Percentiles rank a stretch among this genome's conserved stretches.
phyloP scores from a whole-genome alignment of 2,329 filamentous ascomycete species.

The Lasiodiplodia citricola region DNA sequence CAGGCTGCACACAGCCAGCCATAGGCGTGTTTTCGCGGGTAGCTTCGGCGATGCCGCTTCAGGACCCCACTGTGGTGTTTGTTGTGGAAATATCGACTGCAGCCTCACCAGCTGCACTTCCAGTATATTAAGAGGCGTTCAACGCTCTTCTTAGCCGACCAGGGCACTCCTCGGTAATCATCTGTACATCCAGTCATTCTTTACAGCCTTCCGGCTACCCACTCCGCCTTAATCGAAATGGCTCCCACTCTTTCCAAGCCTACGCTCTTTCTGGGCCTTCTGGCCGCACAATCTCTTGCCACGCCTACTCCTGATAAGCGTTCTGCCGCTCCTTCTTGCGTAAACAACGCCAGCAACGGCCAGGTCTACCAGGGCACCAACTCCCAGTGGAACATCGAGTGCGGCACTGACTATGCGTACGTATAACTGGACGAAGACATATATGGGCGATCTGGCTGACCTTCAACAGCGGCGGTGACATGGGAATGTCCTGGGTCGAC shows the following conservation, averaged over 20 bases:
- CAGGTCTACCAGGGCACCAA: neutral
- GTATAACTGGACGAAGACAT: neutral
- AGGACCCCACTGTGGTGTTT: neutral
- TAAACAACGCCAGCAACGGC: conserved; percentile 3
- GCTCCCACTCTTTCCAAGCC: conserved; percentile 7
- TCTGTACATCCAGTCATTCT: neutral
- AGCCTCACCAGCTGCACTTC: neutral
- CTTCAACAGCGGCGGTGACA: conserved; percentile 21
- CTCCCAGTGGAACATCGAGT: conserved; percentile 7
- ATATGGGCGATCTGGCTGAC: neutral
- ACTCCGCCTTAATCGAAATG: neutral
- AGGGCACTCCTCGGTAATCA: neutral
- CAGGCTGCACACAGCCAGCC: neutral
- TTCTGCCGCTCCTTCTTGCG: neutral
- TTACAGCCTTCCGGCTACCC: neutral
- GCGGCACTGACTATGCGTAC: conserved; percentile 8
- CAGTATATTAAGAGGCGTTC: neutral
- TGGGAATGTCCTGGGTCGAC: conserved; percentile 16
- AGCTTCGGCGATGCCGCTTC: neutral
- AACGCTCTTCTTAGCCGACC: neutral
- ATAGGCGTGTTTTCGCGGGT: neutral
- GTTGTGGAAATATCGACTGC: neutral
- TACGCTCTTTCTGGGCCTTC: conserved; percentile 8
- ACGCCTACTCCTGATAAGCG: neutral
- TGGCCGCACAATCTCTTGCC: conserved; percentile 11